These are phyloP conservation scores for Petunia axillaris DNA, from an alignment of 257 asterid genomes.

Conservation along the genomic window DNA sequence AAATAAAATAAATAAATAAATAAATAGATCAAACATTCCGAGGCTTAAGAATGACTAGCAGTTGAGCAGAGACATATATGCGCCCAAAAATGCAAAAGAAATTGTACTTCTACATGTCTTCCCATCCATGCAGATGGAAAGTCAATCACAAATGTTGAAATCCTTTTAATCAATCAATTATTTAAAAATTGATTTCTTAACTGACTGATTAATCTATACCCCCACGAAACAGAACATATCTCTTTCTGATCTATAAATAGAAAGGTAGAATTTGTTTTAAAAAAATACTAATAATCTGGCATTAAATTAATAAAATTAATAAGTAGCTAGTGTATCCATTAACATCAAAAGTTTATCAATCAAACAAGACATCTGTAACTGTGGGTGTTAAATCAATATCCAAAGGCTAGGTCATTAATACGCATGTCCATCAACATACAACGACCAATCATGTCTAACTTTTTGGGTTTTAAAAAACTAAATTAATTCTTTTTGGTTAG, in stretches of 20 bases:
- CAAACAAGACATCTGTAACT: slow-evolving; percentile 63
- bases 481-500: slow-evolving; percentile 19
- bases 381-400: slow-evolving; percentile 83
- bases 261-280: neutral
- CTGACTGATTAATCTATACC: slow-evolving; percentile 65
- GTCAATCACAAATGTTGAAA: slow-evolving; percentile 56
- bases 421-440: neutral
- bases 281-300: neutral
- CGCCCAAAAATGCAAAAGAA: neutral
- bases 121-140: slow-evolving; percentile 56
- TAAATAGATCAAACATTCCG: neutral
- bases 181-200: slow-evolving; percentile 64
- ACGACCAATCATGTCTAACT: slow-evolving; percentile 20
- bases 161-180: slow-evolving; percentile 33
- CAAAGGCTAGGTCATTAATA: slow-evolving; percentile 24
- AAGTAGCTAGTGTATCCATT: slow-evolving; percentile 48
- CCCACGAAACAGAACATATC: slow-evolving; percentile 60
- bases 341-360: slow-evolving; percentile 58
- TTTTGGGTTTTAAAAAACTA: slow-evolving; percentile 21
- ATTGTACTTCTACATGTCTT: slow-evolving; percentile 2
- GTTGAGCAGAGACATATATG: neutral
- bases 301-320: neutral
- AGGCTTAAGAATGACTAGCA: neutral
- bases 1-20: neutral
- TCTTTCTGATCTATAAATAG: neutral